These are phyloP conservation scores for Lepiota venenata DNA, from an alignment of 768 basidiomycete species.

Conservation along the genomic window DNA sequence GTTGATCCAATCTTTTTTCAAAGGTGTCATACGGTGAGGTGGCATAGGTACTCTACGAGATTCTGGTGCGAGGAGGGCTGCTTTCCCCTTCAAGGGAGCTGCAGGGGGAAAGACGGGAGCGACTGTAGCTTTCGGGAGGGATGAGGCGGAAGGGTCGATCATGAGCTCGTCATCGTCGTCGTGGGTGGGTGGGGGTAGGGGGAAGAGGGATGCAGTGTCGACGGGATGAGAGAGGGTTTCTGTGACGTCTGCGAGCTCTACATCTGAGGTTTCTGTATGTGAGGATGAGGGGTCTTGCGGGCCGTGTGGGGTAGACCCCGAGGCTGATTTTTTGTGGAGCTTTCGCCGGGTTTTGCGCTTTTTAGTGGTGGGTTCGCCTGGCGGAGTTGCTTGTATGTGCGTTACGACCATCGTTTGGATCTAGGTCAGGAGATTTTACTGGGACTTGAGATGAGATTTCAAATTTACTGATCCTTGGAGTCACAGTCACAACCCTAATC, in stretches of 20 bases:
- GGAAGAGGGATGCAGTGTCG: conserved; percentile 12
- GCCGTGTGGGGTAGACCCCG: conserved; percentile 15
- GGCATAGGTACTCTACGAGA: conserved; percentile 89
- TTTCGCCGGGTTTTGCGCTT: conserved; percentile 36
- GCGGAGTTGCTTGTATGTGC: conserved; percentile 19
- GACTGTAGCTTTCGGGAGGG: conserved; percentile 39
- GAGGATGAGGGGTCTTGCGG: conserved; percentile 16
- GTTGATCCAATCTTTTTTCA: conserved; percentile 95
- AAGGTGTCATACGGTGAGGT: conserved; percentile 94
- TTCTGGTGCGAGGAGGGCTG: conserved; percentile 70
- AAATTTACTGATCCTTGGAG: conserved; percentile 7
- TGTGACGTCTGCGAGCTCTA: conserved; percentile 21
- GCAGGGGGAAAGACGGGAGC: conserved; percentile 72
- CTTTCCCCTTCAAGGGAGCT: conserved; percentile 47
- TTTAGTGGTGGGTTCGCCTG: conserved; percentile 14
- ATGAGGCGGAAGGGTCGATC: conserved; percentile 30
- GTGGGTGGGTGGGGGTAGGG: not conserved
- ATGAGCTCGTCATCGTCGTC: conserved; percentile 29
- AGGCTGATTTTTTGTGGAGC: conserved; percentile 30
- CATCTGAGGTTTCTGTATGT: conserved; percentile 16
- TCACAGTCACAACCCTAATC: conserved; percentile 9
- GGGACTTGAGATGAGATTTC: not conserved
- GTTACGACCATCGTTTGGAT: conserved; percentile 38
- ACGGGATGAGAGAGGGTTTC: conserved; percentile 17
- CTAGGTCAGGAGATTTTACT: not conserved